Base-by-base conservation (phyloP, 2,329 filamentous ascomycete genomes). In the Stagonosporopsis cucurbitacearum region DNA sequence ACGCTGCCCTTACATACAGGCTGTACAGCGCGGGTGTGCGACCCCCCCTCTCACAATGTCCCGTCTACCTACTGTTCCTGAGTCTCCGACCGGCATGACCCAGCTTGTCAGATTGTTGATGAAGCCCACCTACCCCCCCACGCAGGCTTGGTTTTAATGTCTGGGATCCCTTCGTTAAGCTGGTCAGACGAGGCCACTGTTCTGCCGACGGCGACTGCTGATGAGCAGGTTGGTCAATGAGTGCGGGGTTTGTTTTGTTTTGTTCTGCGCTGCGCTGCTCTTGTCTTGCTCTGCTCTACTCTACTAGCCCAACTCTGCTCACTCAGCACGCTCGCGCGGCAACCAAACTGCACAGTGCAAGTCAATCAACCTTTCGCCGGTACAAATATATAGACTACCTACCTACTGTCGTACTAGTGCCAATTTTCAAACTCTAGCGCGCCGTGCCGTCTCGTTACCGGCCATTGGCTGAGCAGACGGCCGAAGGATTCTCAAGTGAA, bases 401-500 rank as follows among this genome's bases (percentile, higher is more conserved):
- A n/a, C n/a, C n/a, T n/a, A n/a, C n/a, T n/a, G n/a, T n/a, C n/a
- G n/a, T n/a, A n/a, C n/a, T n/a, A n/a, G 43, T n/a, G 6, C 30
- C n/a, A 22, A n/a, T n/a, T n/a, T 22, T 11, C 15, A 11, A 11
- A 46, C n/a, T 36, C 41, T 50, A 13, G 46, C 54, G 54, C 22
- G 49, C 54, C 50, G 49, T 41, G 45, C 54, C 50, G 54, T 45
- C 45, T 57, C 54, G 43, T 52, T 52, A 52, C 54, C 54, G 13
- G 26, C 30, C 44, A 52, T 49, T 57, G 44, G 54, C 44, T 49
- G 45, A 11, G 19, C 20, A 25, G 39, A 37, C 7, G 15, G 17
- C 44, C 22, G 44, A 49, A 49, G 39, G 44, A 49, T 52, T 45
- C 8, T 19, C 19, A 23, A 17, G 42, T 42, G 42, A 43, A 43